Conservation (phyloP, 2,329 filamentous ascomycete genomes). For the Beauveria pseudobassiana region DNA sequence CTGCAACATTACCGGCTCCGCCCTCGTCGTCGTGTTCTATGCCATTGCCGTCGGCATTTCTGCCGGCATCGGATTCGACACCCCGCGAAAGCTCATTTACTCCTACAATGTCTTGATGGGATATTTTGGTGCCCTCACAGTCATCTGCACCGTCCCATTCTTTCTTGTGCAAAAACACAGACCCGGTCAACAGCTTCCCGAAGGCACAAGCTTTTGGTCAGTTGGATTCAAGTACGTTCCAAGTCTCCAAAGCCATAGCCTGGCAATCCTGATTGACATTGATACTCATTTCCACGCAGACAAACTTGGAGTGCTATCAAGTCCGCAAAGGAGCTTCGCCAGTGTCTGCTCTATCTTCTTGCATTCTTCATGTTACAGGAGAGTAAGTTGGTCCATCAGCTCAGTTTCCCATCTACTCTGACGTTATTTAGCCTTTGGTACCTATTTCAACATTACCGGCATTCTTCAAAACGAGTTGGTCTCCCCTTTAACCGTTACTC, state of each 20-base stretch:
- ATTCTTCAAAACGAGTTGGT: constrained; percentile 17
- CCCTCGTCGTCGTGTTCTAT: constrained; percentile 15
- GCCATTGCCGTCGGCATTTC: constrained; percentile 16
- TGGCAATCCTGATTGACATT: not conserved
- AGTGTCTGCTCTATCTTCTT: constrained; percentile 17
- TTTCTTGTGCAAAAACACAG: constrained; percentile 18
- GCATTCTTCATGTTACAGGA: constrained; percentile 18
- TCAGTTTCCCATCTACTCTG: not conserved
- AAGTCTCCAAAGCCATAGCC: not conserved
- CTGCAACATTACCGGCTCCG: constrained; percentile 17
- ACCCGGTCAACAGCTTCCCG: constrained; percentile 17
- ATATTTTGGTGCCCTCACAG: constrained; percentile 17
- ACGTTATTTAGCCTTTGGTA: constrained; percentile 13
- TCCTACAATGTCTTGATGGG: constrained; percentile 16
- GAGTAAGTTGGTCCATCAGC: constrained; percentile 6
- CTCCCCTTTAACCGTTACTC: not conserved
- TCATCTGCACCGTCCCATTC: constrained; percentile 16
- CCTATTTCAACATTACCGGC: constrained; percentile 15
- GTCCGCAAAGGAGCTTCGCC: constrained; percentile 16
- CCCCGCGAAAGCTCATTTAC: constrained; percentile 11
- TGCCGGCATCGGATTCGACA: constrained; percentile 14
- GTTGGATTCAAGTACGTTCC: constrained; percentile 13
- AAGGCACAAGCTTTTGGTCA: constrained; percentile 14
- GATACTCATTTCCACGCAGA: not conserved
- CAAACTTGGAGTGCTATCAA: constrained; percentile 16